Percentiles rank a stretch among this genome's conserved stretches.
Conservation (phyloP, 352 stramenopile genomes). For the Globisporangium spiculum region DNA sequence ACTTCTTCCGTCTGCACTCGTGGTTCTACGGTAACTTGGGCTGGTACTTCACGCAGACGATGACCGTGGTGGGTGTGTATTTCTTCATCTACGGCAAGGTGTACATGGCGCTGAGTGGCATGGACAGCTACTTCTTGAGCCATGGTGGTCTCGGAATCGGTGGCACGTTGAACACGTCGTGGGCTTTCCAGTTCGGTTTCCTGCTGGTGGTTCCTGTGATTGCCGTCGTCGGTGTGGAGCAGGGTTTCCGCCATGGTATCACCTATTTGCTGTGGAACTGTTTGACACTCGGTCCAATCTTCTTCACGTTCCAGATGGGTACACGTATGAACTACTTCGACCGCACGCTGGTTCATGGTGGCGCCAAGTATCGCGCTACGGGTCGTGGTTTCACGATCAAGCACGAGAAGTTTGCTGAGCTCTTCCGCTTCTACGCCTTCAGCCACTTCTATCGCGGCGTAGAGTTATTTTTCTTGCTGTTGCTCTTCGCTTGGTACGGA, state of each 20-base stretch:
- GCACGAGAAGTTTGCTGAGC: slow-evolving; percentile 96
- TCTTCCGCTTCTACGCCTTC: slow-evolving; percentile 97
- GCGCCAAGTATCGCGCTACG: slow-evolving; percentile 97
- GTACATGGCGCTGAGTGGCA: slow-evolving; percentile 92
- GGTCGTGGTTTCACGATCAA: slow-evolving; percentile 99
- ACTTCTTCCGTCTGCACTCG: slow-evolving; percentile 97
- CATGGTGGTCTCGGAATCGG: slow-evolving; percentile 91
- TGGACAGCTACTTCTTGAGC: slow-evolving; percentile 91
- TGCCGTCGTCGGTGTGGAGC: slow-evolving; percentile 93
- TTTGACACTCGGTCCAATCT: slow-evolving; percentile 96
- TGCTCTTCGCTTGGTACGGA: slow-evolving; percentile 88
- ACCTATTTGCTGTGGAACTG: slow-evolving; percentile 94
- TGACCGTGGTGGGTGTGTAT: slow-evolving; percentile 98
- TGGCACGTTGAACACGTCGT: slow-evolving; percentile 95
- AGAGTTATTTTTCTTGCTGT: slow-evolving; percentile 87
- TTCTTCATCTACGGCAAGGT: slow-evolving; percentile 98
- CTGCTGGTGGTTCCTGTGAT: slow-evolving; percentile 96
- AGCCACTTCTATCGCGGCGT: slow-evolving; percentile 98
- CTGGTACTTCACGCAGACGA: slow-evolving; percentile 97
- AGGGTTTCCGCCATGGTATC: slow-evolving; percentile 93
- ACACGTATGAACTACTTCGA: slow-evolving; percentile 99
- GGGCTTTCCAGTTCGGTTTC: slow-evolving; percentile 94
- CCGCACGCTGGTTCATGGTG: slow-evolving; percentile 96
- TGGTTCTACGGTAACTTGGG: slow-evolving; percentile 99
- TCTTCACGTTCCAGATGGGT: slow-evolving; percentile 99